Conservation (phyloP, 306 rosid genomes). For the Fagus sylvatica region DNA sequence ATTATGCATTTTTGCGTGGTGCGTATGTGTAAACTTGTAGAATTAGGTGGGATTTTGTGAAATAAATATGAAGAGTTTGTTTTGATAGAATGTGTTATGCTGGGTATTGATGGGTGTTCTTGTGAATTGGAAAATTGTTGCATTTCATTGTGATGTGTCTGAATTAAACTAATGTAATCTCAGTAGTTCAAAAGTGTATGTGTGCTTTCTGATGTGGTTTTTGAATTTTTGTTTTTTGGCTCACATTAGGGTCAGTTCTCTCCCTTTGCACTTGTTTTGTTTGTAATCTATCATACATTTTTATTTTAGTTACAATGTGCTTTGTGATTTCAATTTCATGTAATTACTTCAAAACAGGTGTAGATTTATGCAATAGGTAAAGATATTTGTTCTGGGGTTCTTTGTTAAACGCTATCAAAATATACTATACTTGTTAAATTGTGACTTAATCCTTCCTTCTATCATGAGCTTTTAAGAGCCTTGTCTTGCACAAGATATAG, state of each 20-base stretch:
- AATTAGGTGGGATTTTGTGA: slow-evolving; percentile 20
- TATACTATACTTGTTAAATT: neutral
- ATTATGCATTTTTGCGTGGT: slow-evolving; percentile 15
- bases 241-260: neutral
- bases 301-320: slow-evolving; percentile 7
- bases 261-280: neutral
- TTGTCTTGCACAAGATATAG: neutral
- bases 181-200: neutral
- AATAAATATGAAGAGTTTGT: neutral
- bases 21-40: neutral
- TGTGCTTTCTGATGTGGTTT: slow-evolving; percentile 9
- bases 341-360: neutral
- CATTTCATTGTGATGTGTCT: slow-evolving; percentile 15
- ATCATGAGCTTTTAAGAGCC: neutral
- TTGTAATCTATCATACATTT: neutral
- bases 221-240: neutral
- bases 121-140: slow-evolving; percentile 8
- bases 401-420: neutral
- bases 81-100: neutral
- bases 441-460: neutral
- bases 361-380: neutral
- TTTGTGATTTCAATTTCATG: neutral
- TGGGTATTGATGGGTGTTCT: slow-evolving; percentile 4
- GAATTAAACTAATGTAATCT: slow-evolving; percentile 7
- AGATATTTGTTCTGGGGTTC: neutral